Evolutionary conservation across 345 rosid genomes (phyloP).

Genomic region (Conringia planisiliqua): DNA sequence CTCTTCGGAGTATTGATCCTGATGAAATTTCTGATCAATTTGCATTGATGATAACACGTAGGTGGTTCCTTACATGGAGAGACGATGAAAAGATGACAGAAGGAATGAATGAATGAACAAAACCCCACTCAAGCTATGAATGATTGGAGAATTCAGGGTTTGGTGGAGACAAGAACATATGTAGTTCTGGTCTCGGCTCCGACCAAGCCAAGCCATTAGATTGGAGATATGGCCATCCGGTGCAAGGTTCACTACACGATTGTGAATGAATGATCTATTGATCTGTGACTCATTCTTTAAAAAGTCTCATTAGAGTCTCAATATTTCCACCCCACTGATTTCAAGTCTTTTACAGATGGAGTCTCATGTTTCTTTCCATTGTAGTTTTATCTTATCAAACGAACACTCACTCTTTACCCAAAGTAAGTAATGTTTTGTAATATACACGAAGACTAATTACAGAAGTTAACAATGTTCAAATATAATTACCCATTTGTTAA

Average conservation of each 20-base stretch:
- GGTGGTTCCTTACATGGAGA: conserved; percentile 24
- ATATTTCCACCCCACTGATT: not conserved
- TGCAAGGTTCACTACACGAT: not conserved
- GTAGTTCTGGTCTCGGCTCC: not conserved
- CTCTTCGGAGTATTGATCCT: not conserved
- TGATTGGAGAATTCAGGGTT: not conserved
- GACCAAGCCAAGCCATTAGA: not conserved
- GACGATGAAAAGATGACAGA: conserved; percentile 10
- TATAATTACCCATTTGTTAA: not conserved
- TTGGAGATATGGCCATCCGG: not conserved
- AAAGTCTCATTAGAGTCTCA: not conserved
- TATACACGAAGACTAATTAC: not conserved
- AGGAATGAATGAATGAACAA: not conserved
- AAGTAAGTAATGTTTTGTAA: not conserved
- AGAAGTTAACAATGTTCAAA: not conserved
- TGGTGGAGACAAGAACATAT: not conserved
- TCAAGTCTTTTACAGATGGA: not conserved
- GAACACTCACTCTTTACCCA: not conserved
- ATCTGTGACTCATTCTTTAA: not conserved
- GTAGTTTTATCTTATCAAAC: not conserved
- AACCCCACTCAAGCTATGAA: not conserved
- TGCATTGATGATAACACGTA: not conserved
- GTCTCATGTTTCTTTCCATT: not conserved
- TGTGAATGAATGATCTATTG: not conserved
- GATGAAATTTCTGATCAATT: not conserved